Conservation (phyloP, 805 yeast genomes). For the Vanderwaltozyma yarrowii region DNA sequence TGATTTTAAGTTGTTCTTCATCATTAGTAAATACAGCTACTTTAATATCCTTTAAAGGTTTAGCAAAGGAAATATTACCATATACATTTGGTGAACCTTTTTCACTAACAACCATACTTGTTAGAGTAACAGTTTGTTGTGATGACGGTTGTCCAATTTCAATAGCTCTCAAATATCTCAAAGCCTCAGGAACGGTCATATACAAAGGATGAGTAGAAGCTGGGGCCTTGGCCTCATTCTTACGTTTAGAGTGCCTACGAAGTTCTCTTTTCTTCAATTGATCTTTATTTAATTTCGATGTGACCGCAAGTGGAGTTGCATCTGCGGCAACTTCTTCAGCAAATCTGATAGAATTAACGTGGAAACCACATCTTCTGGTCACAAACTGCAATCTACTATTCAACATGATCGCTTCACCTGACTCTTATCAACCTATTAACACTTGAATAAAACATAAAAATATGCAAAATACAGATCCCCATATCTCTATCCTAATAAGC, state of each 20-base stretch:
- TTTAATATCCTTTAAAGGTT: slow-evolving; percentile 54
- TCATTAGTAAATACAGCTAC: slow-evolving; percentile 60
- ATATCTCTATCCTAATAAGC: too few relatives aligned
- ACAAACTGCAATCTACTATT: neutral
- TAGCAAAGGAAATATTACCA: slow-evolving; percentile 66
- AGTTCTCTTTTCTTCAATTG: slow-evolving; percentile 29
- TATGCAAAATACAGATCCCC: too few relatives aligned
- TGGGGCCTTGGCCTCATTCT: slow-evolving; percentile 31
- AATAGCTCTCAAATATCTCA: slow-evolving; percentile 73
- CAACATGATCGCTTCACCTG: neutral
- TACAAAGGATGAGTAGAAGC: slow-evolving; percentile 49
- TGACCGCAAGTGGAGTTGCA: slow-evolving; percentile 4
- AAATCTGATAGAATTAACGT: slow-evolving; percentile 2
- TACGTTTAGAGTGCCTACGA: slow-evolving; percentile 29
- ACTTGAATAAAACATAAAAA: too few relatives aligned
- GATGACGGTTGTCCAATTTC: slow-evolving; percentile 76
- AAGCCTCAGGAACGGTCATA: slow-evolving; percentile 62
- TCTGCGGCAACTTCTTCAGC: slow-evolving; percentile 10
- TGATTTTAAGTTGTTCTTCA: slow-evolving; percentile 40
- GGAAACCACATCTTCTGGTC: slow-evolving; percentile 8
- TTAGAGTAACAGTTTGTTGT: slow-evolving; percentile 61
- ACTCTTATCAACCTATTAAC: too few relatives aligned
- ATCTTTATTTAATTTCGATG: slow-evolving; percentile 19
- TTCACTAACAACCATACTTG: slow-evolving; percentile 56
- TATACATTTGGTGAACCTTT: slow-evolving; percentile 66